Base-by-base conservation (phyloP, 768 basidiomycete genomes). In the Podaxis rugospora region DNA sequence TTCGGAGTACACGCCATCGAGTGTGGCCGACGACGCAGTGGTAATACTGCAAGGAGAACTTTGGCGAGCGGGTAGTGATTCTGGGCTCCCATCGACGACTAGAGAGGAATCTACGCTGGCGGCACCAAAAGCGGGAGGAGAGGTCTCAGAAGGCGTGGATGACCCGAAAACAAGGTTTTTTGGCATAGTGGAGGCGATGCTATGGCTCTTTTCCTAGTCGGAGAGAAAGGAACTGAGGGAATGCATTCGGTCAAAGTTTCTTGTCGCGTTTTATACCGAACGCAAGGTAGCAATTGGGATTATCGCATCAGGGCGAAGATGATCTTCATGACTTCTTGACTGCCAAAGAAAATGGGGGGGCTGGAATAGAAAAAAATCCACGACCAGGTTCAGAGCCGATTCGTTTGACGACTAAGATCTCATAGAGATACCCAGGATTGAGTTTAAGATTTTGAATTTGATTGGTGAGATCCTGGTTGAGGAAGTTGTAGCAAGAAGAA, bases 1-100 rank as follows among this genome's bases (percentile, higher is more conserved):
- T 58, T 11, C 63, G 27, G 40, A 63, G 18, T 63, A 64, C 62
- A 63, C 61, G 21, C 66, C 66, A 52, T 73, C 71, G 36, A 74
- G 61, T 23, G 69, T 72, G 1, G 69, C 62, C 25, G 72, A 73
- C 36, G 77, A 71, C 14, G 68, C 59, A 42, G 75, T 72, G 10
- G 66, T 61, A 49, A 72, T 62, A 59, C 71, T 73, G 25, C 66
- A 60, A 27, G 71, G 70, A 25, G 73, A 74, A 49, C n/a, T 18
- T 37, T 59, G 18, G 25, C 9, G 63, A 35, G 18, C 18, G 50
- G 46, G 40, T 4, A 21, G 56, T 28, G 36, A 47, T n/a, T 55
- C 42, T 47, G 47, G 36, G 37, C 25, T 21, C 46, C 18, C 13
- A 27, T 44, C 21, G 32, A 21, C 18, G 18, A 11, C 18, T 27